Evolutionary conservation across 1,139 yeast species (phyloP).

Genomic region (Yamadazyma diddensiae): DNA sequence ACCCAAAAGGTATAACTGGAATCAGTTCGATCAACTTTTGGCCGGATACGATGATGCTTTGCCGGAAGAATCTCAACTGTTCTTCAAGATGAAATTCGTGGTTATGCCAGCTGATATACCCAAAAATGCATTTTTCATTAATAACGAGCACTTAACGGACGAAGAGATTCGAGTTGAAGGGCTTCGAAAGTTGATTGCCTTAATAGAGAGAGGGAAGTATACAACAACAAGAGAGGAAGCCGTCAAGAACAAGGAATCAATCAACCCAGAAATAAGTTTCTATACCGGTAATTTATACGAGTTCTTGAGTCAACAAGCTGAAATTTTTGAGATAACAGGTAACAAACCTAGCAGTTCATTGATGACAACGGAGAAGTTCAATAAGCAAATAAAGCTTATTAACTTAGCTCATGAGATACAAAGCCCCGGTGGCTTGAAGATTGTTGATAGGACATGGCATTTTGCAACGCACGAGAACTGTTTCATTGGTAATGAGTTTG

Average conservation of each 20-base stretch:
- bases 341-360: slow-evolving; percentile 27
- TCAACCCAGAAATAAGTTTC: slow-evolving; percentile 73
- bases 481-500: slow-evolving; percentile 83
- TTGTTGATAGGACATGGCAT: slow-evolving; percentile 90
- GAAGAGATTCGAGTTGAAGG: slow-evolving; percentile 92
- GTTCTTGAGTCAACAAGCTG: slow-evolving; percentile 46
- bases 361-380: slow-evolving; percentile 35
- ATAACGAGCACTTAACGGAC: slow-evolving; percentile 62
- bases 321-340: slow-evolving; percentile 34
- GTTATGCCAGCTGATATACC: slow-evolving; percentile 74
- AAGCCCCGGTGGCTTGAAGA: slow-evolving; percentile 56
- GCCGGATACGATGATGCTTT: slow-evolving; percentile 85
- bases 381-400: slow-evolving; percentile 32
- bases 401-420: slow-evolving; percentile 69
- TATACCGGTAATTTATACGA: slow-evolving; percentile 83
- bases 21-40: slow-evolving; percentile 79
- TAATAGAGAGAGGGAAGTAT: slow-evolving; percentile 61
- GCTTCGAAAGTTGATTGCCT: slow-evolving; percentile 63
- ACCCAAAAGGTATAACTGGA: slow-evolving; percentile 76
- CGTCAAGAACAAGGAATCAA: slow-evolving; percentile 40
- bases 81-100: slow-evolving; percentile 75
- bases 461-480: slow-evolving; percentile 75
- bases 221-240: slow-evolving; percentile 19
- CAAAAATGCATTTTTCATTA: slow-evolving; percentile 47
- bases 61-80: slow-evolving; percentile 54